phyloP scores from a whole-genome alignment of 2,329 filamentous ascomycete species.

The Pseudophaeomoniella oleicola region DNA sequence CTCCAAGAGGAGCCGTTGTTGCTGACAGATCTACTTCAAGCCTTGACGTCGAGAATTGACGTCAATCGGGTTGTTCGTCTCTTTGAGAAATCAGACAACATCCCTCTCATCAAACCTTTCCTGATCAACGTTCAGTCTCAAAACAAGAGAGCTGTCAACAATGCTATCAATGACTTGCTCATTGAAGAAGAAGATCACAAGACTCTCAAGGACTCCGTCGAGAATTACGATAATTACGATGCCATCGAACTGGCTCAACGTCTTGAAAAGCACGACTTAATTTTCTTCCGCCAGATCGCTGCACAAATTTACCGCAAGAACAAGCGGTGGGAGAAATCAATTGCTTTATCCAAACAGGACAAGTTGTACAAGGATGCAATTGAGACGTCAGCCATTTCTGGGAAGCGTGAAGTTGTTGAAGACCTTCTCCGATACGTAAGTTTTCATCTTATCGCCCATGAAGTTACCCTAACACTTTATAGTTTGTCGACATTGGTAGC shows the following conservation, averaged over 20 bases:
- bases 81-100: slow-evolving; percentile 97
- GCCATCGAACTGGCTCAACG: slow-evolving; percentile 81
- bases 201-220: slow-evolving; percentile 89
- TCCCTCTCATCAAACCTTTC: slow-evolving; percentile 98
- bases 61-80: slow-evolving; percentile 98
- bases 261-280: slow-evolving; percentile 91
- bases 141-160: slow-evolving; percentile 97
- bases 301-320: slow-evolving; percentile 99
- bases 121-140: slow-evolving; percentile 87
- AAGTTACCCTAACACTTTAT: slow-evolving; percentile 20
- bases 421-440: slow-evolving; percentile 93
- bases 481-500: slow-evolving; percentile 99
- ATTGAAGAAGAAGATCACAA: slow-evolving; percentile 99
- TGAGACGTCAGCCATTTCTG: slow-evolving; percentile 85
- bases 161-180: slow-evolving; percentile 90
- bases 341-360: slow-evolving; percentile 93
- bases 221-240: slow-evolving; percentile 99
- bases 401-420: slow-evolving; percentile 83
- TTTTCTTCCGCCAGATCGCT: slow-evolving; percentile 98
- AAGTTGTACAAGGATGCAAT: slow-evolving; percentile 99
- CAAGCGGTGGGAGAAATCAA: slow-evolving; percentile 99
- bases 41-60: slow-evolving; percentile 81
- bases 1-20: slow-evolving; percentile 92
- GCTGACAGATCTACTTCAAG: slow-evolving; percentile 87
- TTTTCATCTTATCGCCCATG: slow-evolving; percentile 19